Evolutionary conservation across 2,329 filamentous ascomycete species (phyloP).

Genomic region (Lasiodiplodia theobromae): DNA sequence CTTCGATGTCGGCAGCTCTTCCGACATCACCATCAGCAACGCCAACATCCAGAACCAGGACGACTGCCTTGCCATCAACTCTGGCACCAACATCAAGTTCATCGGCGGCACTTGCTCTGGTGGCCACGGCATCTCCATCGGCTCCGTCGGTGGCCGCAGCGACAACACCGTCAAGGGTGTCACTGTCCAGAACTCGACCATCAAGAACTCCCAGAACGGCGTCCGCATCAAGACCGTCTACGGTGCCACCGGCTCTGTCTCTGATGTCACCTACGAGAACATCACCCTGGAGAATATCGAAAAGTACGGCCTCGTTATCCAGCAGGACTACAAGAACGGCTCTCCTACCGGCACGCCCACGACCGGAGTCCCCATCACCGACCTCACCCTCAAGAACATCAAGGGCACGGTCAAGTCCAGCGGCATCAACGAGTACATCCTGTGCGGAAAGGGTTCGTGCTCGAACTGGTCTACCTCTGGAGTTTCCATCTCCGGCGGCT

Average conservation of each 20-base stretch:
- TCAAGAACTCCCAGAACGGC: constrained; percentile 59
- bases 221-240: constrained; percentile 63
- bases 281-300: constrained; percentile 55
- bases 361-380: constrained; percentile 56
- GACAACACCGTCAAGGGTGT: constrained; percentile 61
- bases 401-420: constrained; percentile 47
- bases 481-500: constrained; percentile 49
- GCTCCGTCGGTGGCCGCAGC: constrained; percentile 59
- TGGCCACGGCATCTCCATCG: constrained; percentile 62
- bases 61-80: constrained; percentile 63
- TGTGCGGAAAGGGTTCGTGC: constrained; percentile 62
- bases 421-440: constrained; percentile 58
- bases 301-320: constrained; percentile 59
- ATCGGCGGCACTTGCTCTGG: constrained; percentile 48
- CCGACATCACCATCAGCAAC: constrained; percentile 54
- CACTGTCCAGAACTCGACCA: constrained; percentile 54
- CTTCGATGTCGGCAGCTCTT: constrained; percentile 59
- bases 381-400: constrained; percentile 51
- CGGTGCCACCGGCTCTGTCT: constrained; percentile 60
- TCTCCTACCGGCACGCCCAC: constrained; percentile 54
- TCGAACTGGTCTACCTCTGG: constrained; percentile 62
- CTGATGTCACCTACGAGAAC: constrained; percentile 55
- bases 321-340: constrained; percentile 62
- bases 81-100: constrained; percentile 45
- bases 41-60: constrained; percentile 61